A percentile compares a stretch with the other conserved stretches of the same genome.
Conservation (phyloP, 106 monocot genomes). For the Acorus gramineus region DNA sequence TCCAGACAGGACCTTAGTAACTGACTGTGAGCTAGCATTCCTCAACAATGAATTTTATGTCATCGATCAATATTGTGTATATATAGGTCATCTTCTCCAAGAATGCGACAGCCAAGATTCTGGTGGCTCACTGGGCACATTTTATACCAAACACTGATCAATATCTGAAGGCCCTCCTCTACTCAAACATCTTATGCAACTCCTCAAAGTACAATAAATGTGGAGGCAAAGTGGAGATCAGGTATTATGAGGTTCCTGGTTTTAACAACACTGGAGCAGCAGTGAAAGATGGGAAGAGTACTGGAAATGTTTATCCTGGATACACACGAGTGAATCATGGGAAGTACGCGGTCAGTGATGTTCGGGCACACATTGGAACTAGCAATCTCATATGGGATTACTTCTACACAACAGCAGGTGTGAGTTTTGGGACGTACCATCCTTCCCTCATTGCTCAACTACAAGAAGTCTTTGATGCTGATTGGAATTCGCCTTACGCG, state of each 20-base stretch:
- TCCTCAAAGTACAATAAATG: slow-evolving; percentile 73
- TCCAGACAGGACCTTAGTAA: no score
- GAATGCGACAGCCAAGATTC: slow-evolving; percentile 60
- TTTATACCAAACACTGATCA: slow-evolving; percentile 55
- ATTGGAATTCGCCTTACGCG: slow-evolving; percentile 85
- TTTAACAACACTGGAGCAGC: slow-evolving; percentile 66
- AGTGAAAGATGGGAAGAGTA: slow-evolving; percentile 22
- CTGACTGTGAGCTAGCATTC: not conserved
- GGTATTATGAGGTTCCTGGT: slow-evolving; percentile 70
- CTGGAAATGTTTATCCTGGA: slow-evolving; percentile 69
- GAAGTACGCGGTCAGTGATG: slow-evolving; percentile 82
- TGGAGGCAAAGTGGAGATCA: slow-evolving; percentile 54
- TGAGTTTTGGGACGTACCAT: slow-evolving; percentile 54
- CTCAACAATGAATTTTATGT: not conserved
- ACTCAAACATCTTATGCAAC: slow-evolving; percentile 58
- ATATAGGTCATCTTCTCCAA: slow-evolving; percentile 73
- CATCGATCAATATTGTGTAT: not conserved
- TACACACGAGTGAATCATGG: slow-evolving; percentile 84
- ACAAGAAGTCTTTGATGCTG: slow-evolving; percentile 79
- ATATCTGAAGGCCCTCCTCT: slow-evolving; percentile 74
- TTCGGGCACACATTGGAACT: slow-evolving; percentile 82
- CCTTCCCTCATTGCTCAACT: slow-evolving; percentile 49
- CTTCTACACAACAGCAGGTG: slow-evolving; percentile 82
- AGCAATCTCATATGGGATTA: slow-evolving; percentile 98
- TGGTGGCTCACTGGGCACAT: slow-evolving; percentile 80